Percentiles rank a stretch among this genome's conserved stretches.
phyloP scores from a whole-genome alignment of 352 stramenopile species.

The Lagenidium sp. region DNA sequence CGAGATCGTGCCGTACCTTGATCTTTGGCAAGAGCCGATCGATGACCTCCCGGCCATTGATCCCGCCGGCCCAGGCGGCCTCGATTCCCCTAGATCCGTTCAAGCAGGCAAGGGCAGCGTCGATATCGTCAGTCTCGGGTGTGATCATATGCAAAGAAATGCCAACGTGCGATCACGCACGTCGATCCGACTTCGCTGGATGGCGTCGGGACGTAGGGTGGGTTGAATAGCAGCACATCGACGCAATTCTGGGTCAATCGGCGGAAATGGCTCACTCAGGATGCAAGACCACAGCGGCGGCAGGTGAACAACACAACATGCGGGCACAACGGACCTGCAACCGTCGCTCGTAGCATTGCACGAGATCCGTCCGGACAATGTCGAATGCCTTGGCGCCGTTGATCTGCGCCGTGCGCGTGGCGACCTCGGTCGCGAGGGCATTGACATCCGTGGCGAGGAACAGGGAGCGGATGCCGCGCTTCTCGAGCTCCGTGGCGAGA shows the following conservation, averaged over 20 bases:
- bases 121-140: no score
- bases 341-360: slow-evolving; percentile 45
- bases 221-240: slow-evolving; percentile 98
- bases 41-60: slow-evolving; percentile 91
- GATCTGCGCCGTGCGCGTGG: slow-evolving; percentile 68
- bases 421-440: slow-evolving; percentile 71
- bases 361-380: slow-evolving; percentile 82
- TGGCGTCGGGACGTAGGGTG: slow-evolving; percentile 96
- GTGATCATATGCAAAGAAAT: no score
- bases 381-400: slow-evolving; percentile 77
- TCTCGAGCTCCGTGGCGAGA: slow-evolving; percentile 72
- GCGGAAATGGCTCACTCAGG: no score
- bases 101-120: neutral
- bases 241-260: slow-evolving; percentile 52
- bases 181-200: slow-evolving; percentile 91
- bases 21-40: slow-evolving; percentile 93
- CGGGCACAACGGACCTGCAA: slow-evolving; percentile 26
- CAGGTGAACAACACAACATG: neutral
- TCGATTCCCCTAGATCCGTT: slow-evolving; percentile 82
- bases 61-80: slow-evolving; percentile 94
- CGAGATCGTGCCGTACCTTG: no score
- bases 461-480: slow-evolving; percentile 30
- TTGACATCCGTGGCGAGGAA: slow-evolving; percentile 94
- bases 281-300: neutral
- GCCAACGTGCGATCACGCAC: slow-evolving; percentile 25